Base-by-base conservation (phyloP, 352 stramenopile genomes). In the Discostella stelligera region DNA sequence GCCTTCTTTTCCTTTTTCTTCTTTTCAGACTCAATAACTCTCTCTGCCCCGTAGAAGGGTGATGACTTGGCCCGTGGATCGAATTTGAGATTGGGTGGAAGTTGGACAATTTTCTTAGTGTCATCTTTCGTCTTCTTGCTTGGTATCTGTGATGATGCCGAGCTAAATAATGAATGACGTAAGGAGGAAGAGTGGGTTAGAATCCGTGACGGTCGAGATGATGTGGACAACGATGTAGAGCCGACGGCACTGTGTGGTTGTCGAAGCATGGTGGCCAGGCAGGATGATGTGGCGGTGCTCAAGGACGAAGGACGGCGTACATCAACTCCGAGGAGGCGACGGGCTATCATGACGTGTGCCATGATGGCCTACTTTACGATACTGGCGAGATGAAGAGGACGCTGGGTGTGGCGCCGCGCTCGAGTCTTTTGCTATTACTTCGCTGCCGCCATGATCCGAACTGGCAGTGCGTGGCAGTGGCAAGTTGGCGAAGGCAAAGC, bases 81-180 rank as follows among this genome's bases (percentile, higher is more conserved):
- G 58, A 85, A 66, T 50, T 78, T 82, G 21, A 85, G 60, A 74
- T 85, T 85, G 25, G 74, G 74, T 13, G 83, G 75, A 21, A 76
- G n/a, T 65, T 83, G 63, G 4, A 71, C 50, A 39, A 80, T 74
- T 4, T 10, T 66, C 14, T 23, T 44, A 25, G 25, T 58, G 50
- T n/a, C 6, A 8, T 58, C 50, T 11, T 30, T 59, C 0, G 41
- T 49, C 16, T 70, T 61, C 20, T 50, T 61, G 5, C 27, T 32
- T 5, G 27, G 5, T 32, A 32, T 32, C 27, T 32, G 27, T 16
- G 48, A 14, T 10, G 48, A 49, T 30, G 44, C 41, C 27, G 48
- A 59, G 39, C 62, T 52, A 48, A 61, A 59, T 32, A 32, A 50
- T 6, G 21, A 58, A 9, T 20, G 20, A 32, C 52, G 41, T n/a